A percentile compares a stretch with the other conserved stretches of the same genome.
Evolutionary conservation across 2,329 filamentous ascomycete species (phyloP).

Genomic region (Diaporthe destruens): DNA sequence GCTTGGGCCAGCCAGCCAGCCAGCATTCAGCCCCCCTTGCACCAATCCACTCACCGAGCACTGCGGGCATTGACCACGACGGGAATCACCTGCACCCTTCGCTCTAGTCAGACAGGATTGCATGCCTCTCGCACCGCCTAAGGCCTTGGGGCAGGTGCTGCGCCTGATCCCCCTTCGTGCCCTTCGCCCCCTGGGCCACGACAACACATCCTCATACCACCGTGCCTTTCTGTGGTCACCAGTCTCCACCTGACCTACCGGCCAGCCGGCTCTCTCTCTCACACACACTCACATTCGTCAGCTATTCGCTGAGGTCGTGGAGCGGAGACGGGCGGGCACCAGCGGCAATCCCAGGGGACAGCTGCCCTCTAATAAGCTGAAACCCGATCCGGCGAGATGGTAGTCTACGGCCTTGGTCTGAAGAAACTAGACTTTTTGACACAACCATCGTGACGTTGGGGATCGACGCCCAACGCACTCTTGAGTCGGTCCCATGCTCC

Average conservation of each 20-base stretch:
- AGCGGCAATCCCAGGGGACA: conserved; percentile 20
- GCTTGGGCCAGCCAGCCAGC: too few species aligned
- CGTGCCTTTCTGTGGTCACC: background rate
- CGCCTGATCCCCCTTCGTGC: conserved; percentile 5
- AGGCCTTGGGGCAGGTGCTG: conserved; percentile 3
- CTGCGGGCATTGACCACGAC: conserved; percentile 16
- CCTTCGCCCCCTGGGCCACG: conserved; percentile 3
- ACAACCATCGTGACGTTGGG: conserved; percentile 27
- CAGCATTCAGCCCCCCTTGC: conserved; percentile 4
- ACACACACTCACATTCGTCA: background rate
- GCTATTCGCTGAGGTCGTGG: background rate
- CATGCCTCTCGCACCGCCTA: conserved; percentile 1
- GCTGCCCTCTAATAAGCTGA: conserved; percentile 12
- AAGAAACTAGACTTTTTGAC: conserved; percentile 12
- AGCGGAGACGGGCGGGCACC: conserved; percentile 7
- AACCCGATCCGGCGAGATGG: conserved; percentile 21
- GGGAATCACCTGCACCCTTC: conserved; percentile 10
- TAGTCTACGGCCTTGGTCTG: conserved; percentile 17
- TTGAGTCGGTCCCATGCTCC: background rate
- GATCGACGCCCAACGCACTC: conserved; percentile 25
- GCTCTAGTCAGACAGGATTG: conserved; percentile 24
- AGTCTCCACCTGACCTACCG: conserved; percentile 10
- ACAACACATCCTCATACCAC: conserved; percentile 18
- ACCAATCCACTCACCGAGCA: conserved; percentile 29
- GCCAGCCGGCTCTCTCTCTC: background rate